Base-by-base conservation (phyloP, 1,284 basidiomycete genomes). In the Tilletia caries region DNA sequence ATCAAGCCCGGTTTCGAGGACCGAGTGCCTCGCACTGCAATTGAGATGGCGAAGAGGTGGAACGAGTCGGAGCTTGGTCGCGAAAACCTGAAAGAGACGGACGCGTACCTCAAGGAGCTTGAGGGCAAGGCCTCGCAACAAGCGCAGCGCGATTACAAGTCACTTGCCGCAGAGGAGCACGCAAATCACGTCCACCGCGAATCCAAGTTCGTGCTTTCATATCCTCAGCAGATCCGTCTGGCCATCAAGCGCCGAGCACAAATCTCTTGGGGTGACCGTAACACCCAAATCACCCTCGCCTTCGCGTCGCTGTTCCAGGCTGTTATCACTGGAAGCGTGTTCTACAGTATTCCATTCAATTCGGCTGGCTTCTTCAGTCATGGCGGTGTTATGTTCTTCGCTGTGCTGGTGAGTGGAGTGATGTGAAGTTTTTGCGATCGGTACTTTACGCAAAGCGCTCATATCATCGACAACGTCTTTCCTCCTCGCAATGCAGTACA, bases 281-380 rank as follows among this genome's bases (percentile, higher is more conserved):
- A 79, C 67, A 84, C 87, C 0, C 75, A 79, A 62, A 37, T 78
- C 29, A 78, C 83, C 52, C 77, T 79, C 43, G 77, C 77, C 15
- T 72, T 85, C 41, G 78, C 75, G 67, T 76, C 67, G 27, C 67
- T 73, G 27, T 81, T 75, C 73, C 89, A 91, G 82, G 90, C 86
- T 10, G 79, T 92, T 68, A 90, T 92, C 74, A 86, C 90, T 69
- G 92, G 92, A 13, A 91, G 90, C 0, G 87, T 91, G 41, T 95
- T 92, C 85, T 86, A 90, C 72, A 85, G 87, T 3, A 84, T 90
- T 64, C 85, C 88, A 0, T 85, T 89, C 20, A 83, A 85, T 4
- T 92, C 92, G 0, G 82, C 85, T 0, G 89, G 89, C 15, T 91
- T 89, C 82, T 95, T 91, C 86, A 89, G 90, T 18, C 88, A 92